These are phyloP conservation scores for Coriaria nepalensis DNA, from an alignment of 306 rosid genomes.

Conservation along the genomic window DNA sequence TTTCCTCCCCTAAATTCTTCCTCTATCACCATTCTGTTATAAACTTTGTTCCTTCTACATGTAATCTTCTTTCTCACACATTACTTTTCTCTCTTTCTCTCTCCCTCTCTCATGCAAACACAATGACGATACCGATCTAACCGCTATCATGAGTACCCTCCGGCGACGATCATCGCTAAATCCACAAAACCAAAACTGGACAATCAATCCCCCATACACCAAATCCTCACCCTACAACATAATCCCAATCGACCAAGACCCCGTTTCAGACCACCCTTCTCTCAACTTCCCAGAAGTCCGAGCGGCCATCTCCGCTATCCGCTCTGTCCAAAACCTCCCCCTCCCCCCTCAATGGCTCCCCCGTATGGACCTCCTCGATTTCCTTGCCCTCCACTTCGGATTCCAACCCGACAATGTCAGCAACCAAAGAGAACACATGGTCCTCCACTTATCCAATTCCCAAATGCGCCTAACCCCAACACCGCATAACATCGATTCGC, in stretches of 20 bases:
- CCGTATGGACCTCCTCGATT: constrained; percentile 71
- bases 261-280: constrained; percentile 82
- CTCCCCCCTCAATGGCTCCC: constrained; percentile 68
- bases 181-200: constrained; percentile 38
- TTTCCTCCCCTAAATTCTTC: constrained; percentile 13
- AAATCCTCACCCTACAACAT: too few species aligned
- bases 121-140: too few species aligned
- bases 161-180: constrained; percentile 18
- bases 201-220: too few species aligned
- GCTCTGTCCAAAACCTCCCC: constrained; percentile 55
- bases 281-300: constrained; percentile 87
- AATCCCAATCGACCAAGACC: constrained; percentile 67
- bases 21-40: neutral
- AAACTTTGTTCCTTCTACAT: too few species aligned
- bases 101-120: neutral
- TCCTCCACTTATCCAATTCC: constrained; percentile 84
- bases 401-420: constrained; percentile 82
- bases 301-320: constrained; percentile 57
- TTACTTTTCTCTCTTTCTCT: neutral
- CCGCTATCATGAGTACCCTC: constrained; percentile 16
- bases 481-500: constrained; percentile 72
- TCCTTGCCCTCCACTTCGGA: constrained; percentile 75
- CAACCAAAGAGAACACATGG: constrained; percentile 85
- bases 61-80: constrained; percentile 17
- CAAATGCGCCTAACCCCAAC: constrained; percentile 93